phyloP scores from a whole-genome alignment of 768 basidiomycete genomes.

The Dentipellis sp. region DNA sequence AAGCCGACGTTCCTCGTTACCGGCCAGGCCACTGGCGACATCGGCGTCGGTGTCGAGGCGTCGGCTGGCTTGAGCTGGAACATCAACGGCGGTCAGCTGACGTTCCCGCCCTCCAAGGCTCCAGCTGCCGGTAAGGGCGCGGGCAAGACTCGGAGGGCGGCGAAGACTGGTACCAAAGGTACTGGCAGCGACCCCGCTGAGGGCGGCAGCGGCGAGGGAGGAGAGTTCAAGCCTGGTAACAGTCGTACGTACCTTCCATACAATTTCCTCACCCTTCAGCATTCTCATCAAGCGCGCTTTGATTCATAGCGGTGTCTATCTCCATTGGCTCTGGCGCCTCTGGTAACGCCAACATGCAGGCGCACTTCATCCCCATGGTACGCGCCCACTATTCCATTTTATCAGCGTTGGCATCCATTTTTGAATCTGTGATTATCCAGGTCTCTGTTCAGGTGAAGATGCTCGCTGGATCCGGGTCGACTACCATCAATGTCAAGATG shows the following conservation, averaged over 20 bases:
- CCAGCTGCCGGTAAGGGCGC: not conserved
- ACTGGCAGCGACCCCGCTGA: not conserved
- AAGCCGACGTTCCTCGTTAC: not conserved
- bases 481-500: not conserved
- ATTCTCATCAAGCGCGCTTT: not conserved
- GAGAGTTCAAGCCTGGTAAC: not conserved
- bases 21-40: not conserved
- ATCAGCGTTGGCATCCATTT: not conserved
- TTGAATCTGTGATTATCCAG: not conserved
- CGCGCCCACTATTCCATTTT: not conserved
- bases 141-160: not conserved
- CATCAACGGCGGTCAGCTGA: not conserved
- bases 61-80: not conserved
- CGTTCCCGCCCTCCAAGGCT: not conserved
- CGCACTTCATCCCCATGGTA: not conserved
- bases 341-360: not conserved
- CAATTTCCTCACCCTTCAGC: not conserved
- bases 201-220: not conserved
- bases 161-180: not conserved
- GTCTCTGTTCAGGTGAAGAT: not conserved
- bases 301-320: not conserved
- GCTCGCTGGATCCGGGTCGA: not conserved
- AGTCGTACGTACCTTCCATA: not conserved
- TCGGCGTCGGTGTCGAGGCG: not conserved
- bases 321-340: not conserved